Base-by-base conservation (phyloP, 345 rosid species). In the Cardamine resedifolia region DNA sequence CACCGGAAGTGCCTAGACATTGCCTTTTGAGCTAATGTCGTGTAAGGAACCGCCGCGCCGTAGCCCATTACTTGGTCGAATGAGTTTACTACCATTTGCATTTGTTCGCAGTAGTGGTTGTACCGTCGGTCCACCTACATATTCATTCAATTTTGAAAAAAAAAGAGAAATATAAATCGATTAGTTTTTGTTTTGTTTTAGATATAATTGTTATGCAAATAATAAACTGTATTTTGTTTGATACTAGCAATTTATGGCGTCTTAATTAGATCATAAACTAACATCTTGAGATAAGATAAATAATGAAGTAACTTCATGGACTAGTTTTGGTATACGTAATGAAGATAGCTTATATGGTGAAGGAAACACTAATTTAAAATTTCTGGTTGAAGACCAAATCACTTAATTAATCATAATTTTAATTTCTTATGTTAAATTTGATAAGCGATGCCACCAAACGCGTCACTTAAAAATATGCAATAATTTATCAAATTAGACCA, bases 1-100 rank as follows among this genome's bases (percentile, higher is more conserved):
- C 98, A 88, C 58, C 99, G 82, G 58, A 96, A 96, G 66, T 96
- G 99, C 78, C 94, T 85, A 70, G 99, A 96, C 98, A 96, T 96
- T 60, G 99, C 99, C 82, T 88, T 96, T 1, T 90, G 87, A 28
- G 99, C 99, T 53, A 96, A 76, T 50, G 97, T 88, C 9, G 96
- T 92, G 78, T 96, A 96, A 6, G 86, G 97, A 0, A 79, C 70
- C 0, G 97, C 98, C 0, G 99, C 84, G 0, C 96, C 97, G 7
- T 62, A 53, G 6, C 99, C 99, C 2, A 97, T 91, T 61, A 87
- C 87, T 1, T 86, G 86, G 74, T 96, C 98, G 65, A 96, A 92
- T 10, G 91, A 84, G 45, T 92, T 82, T 21, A 88, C 96, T 57
- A 91, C 92, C 14, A 92, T 85, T 67, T 87, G 91, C 97, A 96